Evolutionary conservation across 2,329 filamentous ascomycete species (phyloP), one percentile per base, ranked within the genome.

Genomic region (Epichloe elymi): DNA sequence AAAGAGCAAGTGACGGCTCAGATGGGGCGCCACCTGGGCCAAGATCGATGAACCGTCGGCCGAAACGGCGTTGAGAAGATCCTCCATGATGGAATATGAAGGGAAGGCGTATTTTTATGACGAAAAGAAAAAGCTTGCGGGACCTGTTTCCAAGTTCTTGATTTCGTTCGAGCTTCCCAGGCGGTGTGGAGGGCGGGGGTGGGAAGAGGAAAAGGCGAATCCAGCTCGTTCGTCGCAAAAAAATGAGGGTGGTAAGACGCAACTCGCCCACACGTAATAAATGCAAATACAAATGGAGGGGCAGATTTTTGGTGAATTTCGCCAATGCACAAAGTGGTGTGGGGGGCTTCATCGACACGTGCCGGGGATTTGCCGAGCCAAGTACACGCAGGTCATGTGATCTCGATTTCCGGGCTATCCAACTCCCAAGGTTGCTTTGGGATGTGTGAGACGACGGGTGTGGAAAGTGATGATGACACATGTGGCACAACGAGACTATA

Each of bases 1-100:
- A 74, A 95, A 98, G 65, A 97, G 86, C 62, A 98, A 78, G 70
- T 98, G 93, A 60, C 93, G 84, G 75, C 96, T 93, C 69, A 98
- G 86, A 69, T 94, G 83, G 60, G 83, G 83, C 67, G 96, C 86
- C 64, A 98, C 76, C 72, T 90, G 89, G 62, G 88, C 87, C 62
- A 96, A 80, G 57, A 97, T 80, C 67, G 85, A 85, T 73, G 88
- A 81, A 68, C 86, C 75, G 67, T 82, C 80, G 63, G 78, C 80
- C 70, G 65, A 62, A 52, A 83, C 75, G 65, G 79, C 76, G 58
- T 59, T 63, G 59, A 70, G 61, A 68, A 73, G 59, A 61, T 70
- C 64, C 60, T 69, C 67, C 67, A 70, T 70, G 55, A 48, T 67
- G 55, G 11, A 15, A 14, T 36, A 19, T 4, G 11, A 12, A 23